These are phyloP conservation scores for Xylaria sp. DNA, from an alignment of 2,329 filamentous ascomycete genomes.

Conservation along the genomic window DNA sequence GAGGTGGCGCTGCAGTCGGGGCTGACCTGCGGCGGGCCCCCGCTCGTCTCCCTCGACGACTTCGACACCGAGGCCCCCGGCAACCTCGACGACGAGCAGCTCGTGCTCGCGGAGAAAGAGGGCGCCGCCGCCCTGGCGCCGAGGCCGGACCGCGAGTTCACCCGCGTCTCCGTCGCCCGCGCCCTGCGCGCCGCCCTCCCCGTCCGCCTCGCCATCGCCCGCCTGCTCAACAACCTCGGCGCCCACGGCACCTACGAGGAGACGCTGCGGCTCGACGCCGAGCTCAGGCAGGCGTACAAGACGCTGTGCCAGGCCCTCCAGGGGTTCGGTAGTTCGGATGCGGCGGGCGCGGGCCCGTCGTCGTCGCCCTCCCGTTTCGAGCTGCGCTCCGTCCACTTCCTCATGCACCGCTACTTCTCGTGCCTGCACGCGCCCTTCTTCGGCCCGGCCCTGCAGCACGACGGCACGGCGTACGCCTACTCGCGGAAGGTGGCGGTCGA, in stretches of 20 bases:
- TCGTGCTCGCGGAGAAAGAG: conserved; percentile 39
- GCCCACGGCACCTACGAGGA: conserved; percentile 44
- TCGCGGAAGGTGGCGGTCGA: conserved; percentile 53
- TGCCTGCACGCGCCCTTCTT: conserved; percentile 58
- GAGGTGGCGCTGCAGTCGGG: conserved; percentile 51
- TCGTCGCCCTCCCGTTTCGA: conserved; percentile 40
- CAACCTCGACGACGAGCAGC: conserved; percentile 55
- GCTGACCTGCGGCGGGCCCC: conserved; percentile 49
- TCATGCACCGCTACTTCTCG: conserved; percentile 56
- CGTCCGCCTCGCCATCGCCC: conserved; percentile 43
- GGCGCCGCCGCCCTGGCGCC: no score
- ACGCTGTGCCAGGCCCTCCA: conserved; percentile 40
- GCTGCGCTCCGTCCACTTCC: conserved; percentile 49
- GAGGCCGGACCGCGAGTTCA: conserved; percentile 41
- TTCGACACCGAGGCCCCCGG: conserved; percentile 53
- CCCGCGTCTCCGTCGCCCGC: conserved; percentile 45
- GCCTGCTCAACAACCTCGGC: conserved; percentile 45
- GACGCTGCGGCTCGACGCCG: conserved; percentile 45
- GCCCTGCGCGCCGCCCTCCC: conserved; percentile 46
- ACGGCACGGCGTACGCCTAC: conserved; percentile 48
- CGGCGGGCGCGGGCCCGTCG: conserved; percentile 2
- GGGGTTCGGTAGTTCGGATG: no score
- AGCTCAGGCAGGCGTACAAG: conserved; percentile 47
- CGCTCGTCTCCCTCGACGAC: conserved; percentile 47
- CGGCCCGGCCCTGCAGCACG: conserved; percentile 39